Evolutionary conservation across 2,329 filamentous ascomycete genomes (phyloP).

Genomic region (Cladophialophora yegresii): DNA sequence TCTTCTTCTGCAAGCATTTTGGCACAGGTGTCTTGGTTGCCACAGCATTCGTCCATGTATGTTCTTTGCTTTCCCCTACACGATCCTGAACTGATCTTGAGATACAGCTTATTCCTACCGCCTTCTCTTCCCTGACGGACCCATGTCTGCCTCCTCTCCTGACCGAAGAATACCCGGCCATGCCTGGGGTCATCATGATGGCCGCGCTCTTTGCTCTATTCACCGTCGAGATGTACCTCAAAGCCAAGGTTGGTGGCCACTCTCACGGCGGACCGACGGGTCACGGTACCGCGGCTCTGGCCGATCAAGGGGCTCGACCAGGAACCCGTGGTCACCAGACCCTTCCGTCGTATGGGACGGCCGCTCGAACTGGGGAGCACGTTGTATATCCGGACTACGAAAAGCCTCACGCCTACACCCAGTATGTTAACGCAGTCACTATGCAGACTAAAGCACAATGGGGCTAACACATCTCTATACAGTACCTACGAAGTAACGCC

Average conservation of each 20-base stretch:
- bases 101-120: constrained; percentile 62
- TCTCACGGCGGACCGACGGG: constrained; percentile 33
- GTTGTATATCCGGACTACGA: neutral
- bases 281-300: neutral
- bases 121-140: constrained; percentile 54
- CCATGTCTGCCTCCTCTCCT: constrained; percentile 62
- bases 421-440: neutral
- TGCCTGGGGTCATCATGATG: constrained; percentile 69
- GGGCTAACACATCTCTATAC: constrained; percentile 3
- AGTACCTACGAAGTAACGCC: constrained; percentile 30
- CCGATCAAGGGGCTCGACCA: neutral
- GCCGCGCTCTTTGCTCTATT: constrained; percentile 55
- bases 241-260: constrained; percentile 34
- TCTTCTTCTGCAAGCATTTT: constrained; percentile 52
- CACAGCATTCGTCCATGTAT: constrained; percentile 61
- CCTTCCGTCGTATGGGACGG: neutral
- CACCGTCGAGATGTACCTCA: constrained; percentile 30
- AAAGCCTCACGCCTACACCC: neutral
- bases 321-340: neutral
- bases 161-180: constrained; percentile 60
- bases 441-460: neutral
- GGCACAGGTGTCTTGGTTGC: constrained; percentile 72
- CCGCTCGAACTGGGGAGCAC: neutral
- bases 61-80: neutral
- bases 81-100: neutral